Evolutionary conservation across 805 yeast species (phyloP), one percentile per base, ranked within the genome.

Genomic region (Candida golubevii): DNA sequence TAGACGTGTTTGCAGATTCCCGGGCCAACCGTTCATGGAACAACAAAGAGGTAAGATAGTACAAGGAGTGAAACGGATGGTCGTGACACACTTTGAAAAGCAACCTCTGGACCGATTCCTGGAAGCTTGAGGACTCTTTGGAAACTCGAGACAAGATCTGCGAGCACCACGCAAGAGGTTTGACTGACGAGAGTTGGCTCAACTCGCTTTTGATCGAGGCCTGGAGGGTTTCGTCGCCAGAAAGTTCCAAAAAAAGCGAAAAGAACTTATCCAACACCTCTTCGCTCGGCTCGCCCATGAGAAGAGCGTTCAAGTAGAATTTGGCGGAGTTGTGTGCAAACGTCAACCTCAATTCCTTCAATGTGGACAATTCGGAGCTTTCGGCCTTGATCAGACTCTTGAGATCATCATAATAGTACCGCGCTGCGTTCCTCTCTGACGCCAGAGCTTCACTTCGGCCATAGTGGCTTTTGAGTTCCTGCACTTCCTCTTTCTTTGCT

Each of bases 211-310:
- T 55, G 8, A 85, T 66, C 8, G 63, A 53, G 4, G 44, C 48
- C 49, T 79, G 82, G 6, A 85, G 64, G 0, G 56, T 60, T 1
- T 62, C 72, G 30, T 71, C 69, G 6, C 60, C 58, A 2, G 80
- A 71, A 51, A 79, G 74, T 48, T 83, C 85, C 33, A 91, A 69
- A 95, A 97, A 91, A 9, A 91, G 61, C 0, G 90, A 85, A 61
- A 90, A 83, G 49, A 90, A 83, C 44, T 86, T 77, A 57, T 88
- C 95, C 27, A 84, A 66, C 40, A 79, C 83, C 46, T 77, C 78
- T 42, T 73, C 76, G 47, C 60, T 69, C 3, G 51, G 56, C 31
- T 56, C 55, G 38, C 73, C 77, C 35, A 71, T 60, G 14, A 71
- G 59, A n/a, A 85, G 62, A 12, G 85, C 69, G 35, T 67, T 71